These are phyloP conservation scores for Talaromyces sp. DNA, from an alignment of 2,329 filamentous ascomycete genomes.

Conservation along the genomic window DNA sequence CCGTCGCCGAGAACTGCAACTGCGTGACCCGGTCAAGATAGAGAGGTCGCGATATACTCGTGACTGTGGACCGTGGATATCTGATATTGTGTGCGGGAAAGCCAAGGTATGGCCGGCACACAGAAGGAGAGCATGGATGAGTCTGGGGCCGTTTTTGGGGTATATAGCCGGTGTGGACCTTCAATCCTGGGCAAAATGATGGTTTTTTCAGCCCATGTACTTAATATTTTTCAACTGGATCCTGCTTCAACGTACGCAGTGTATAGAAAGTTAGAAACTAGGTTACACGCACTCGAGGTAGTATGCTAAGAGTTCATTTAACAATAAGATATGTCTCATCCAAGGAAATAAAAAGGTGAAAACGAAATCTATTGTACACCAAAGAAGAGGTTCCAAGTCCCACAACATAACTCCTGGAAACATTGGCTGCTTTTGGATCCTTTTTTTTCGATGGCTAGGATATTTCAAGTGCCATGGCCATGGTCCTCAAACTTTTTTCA, in stretches of 20 bases:
- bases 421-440: background rate
- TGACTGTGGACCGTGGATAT: conserved; percentile 9
- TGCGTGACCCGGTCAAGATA: conserved; percentile 2
- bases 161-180: conserved; percentile 8
- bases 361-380: conserved; percentile 14
- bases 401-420: background rate
- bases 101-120: background rate
- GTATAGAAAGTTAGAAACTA: too few species aligned
- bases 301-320: background rate
- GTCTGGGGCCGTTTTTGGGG: conserved; percentile 9
- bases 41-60: background rate
- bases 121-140: conserved; percentile 9
- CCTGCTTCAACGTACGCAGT: too few species aligned
- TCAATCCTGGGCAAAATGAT: background rate
- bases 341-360: conserved; percentile 10
- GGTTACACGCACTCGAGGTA: background rate
- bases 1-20: conserved; percentile 9
- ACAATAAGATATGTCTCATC: conserved; percentile 4
- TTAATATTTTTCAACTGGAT: too few species aligned
- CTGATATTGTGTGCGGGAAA: conserved; percentile 1
- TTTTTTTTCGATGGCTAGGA: background rate
- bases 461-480: background rate
- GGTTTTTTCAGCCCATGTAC: too few species aligned
- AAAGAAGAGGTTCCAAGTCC: conserved; percentile 3
- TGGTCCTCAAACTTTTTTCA: background rate